Conservation (phyloP, 345 rosid genomes). For the Salix koriyanagi region DNA sequence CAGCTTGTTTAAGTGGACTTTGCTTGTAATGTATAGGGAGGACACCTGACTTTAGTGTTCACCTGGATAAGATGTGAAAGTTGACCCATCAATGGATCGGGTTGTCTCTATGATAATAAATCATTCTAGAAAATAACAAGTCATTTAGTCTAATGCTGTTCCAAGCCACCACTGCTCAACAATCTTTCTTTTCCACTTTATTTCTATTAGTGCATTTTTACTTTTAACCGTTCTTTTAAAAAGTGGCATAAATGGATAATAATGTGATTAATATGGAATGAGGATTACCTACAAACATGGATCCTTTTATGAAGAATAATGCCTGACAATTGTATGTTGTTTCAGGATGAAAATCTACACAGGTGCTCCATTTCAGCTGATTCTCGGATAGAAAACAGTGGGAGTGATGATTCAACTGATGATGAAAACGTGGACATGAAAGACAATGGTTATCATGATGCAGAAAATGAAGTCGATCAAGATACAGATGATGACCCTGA, state of each 20-base stretch:
- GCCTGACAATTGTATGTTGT: conserved; percentile 14
- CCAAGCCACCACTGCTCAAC: background rate
- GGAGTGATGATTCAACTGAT: conserved; percentile 84
- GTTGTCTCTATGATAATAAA: background rate
- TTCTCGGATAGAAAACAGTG: conserved; percentile 83
- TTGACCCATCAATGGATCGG: background rate
- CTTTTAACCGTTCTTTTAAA: background rate
- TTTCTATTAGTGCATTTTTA: background rate
- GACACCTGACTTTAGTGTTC: background rate
- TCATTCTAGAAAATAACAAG: background rate
- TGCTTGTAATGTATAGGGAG: background rate
- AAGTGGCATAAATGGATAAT: background rate
- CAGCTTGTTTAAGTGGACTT: background rate
- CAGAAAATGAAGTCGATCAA: conserved; percentile 80
- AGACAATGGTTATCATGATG: conserved; percentile 78
- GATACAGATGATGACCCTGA: conserved; percentile 77
- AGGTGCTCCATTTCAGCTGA: conserved; percentile 93
- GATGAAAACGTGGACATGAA: conserved; percentile 72
- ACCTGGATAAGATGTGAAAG: background rate
- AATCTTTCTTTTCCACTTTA: background rate
- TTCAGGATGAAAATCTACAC: conserved; percentile 90
- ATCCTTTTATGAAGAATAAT: background rate
- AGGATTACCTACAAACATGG: background rate
- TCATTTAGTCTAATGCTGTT: background rate
- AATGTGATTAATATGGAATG: background rate